phyloP scores from a whole-genome alignment of 805 yeast species.

The Yarrowia porcina region DNA sequence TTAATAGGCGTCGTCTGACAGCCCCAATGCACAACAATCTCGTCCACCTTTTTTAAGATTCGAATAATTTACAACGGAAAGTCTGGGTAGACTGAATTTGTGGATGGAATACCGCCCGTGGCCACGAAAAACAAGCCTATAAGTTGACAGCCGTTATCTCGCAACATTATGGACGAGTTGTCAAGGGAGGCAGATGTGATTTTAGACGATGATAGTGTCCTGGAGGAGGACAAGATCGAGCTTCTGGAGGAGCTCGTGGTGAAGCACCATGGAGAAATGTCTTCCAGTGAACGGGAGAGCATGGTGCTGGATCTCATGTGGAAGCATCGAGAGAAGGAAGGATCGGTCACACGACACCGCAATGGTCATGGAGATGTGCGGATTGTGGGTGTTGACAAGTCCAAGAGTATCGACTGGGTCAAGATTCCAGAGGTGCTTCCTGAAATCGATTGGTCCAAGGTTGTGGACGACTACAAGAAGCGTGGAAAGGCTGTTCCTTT shows the following conservation, averaged over 20 bases:
- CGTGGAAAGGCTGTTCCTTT: constrained; percentile 4
- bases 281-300: constrained; percentile 37
- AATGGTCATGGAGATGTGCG: constrained; percentile 1
- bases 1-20: background rate
- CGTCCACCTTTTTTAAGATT: constrained; percentile 1
- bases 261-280: constrained; percentile 28
- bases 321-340: constrained; percentile 41
- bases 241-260: constrained; percentile 40
- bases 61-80: background rate
- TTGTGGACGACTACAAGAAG: constrained; percentile 7
- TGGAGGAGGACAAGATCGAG: constrained; percentile 45
- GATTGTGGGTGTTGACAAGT: constrained; percentile 16
- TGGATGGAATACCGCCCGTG: background rate
- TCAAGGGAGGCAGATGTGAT: constrained; percentile 36
- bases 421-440: constrained; percentile 27
- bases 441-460: constrained; percentile 27
- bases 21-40: background rate
- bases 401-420: constrained; percentile 21
- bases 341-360: constrained; percentile 14
- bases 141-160: background rate
- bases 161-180: constrained; percentile 11
- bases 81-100: constrained; percentile 6
- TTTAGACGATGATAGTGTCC: constrained; percentile 36
- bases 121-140: background rate
- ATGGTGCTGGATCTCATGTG: constrained; percentile 43